Evolutionary conservation across 2,329 filamentous ascomycete genomes (phyloP).

Genomic region (Diaporthe nobilis): DNA sequence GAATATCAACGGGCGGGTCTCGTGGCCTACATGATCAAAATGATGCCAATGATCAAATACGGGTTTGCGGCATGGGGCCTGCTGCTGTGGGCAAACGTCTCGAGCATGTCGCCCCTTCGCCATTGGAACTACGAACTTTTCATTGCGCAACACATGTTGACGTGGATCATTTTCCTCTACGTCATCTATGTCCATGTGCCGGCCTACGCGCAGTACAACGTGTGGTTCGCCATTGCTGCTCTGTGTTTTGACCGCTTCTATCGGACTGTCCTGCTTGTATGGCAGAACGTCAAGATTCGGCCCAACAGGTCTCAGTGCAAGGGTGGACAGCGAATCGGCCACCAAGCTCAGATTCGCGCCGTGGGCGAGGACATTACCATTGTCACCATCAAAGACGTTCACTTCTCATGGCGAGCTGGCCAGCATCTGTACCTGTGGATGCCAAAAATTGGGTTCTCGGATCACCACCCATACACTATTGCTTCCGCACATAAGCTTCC

Average conservation of each 20-base stretch:
- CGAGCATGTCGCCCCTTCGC: conserved; percentile 74
- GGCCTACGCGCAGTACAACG: conserved; percentile 68
- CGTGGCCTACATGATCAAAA: conserved; percentile 69
- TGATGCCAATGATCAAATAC: conserved; percentile 76
- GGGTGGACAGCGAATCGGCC: conserved; percentile 65
- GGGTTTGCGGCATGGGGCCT: conserved; percentile 77
- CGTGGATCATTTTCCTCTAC: conserved; percentile 73
- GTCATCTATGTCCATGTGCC: conserved; percentile 76
- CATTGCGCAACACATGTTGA: conserved; percentile 75
- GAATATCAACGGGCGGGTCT: conserved; percentile 74
- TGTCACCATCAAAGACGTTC: conserved; percentile 71
- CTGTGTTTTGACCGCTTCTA: conserved; percentile 74
- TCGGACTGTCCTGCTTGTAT: conserved; percentile 62
- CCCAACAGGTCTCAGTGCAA: conserved; percentile 59
- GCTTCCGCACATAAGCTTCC: conserved; percentile 67
- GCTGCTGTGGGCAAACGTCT: conserved; percentile 75
- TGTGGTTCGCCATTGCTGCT: conserved; percentile 76
- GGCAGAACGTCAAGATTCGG: conserved; percentile 66
- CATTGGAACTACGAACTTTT: conserved; percentile 79
- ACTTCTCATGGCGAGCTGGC: conserved; percentile 71
- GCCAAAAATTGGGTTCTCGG: conserved; percentile 66
- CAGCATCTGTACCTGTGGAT: conserved; percentile 75
- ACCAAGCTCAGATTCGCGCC: conserved; percentile 63
- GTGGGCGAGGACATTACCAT: conserved; percentile 68
- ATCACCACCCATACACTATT: conserved; percentile 74